Base-by-base conservation (phyloP, 2,329 filamentous ascomycete species). In the Stromatinia cepivora region DNA sequence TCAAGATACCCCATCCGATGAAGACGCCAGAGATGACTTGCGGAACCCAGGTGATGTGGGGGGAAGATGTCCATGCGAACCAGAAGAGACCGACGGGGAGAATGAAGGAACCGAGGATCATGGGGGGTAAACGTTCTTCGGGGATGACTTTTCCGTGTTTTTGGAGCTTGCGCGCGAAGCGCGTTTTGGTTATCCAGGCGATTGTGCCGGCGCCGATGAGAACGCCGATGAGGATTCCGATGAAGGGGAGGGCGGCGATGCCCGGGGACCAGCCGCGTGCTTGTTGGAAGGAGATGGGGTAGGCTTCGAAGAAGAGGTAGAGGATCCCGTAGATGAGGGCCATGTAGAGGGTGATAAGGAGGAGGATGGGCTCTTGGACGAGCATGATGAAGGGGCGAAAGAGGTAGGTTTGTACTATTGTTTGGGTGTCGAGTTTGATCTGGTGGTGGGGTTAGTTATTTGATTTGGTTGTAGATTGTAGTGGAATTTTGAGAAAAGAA, bases 71-170 rank as follows among this genome's bases (percentile, higher is more conserved):
- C 90, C 90, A 92, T 71, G 89, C 90, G 72, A 92, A 92, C 89
- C 90, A 92, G 80, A 93, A 92, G 48, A 93, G 86, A n/a, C 90
- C 90, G 45, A 79, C 82, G 1, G 89, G 83, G 75, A 90, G 89
- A 25, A 86, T 77, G 7, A 88, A 77, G 45, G 87, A 87, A 42
- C 88, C 88, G 45, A 81, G 82, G 71, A 90, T 87, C 74, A 89
- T 81, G 22, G 84, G 85, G 4, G 87, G 87, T 39, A 90, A 81
- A 78, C 88, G 87, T 87, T 88, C 90, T 79, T 90, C 88, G 1
- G 88, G 88, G 45, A 90, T 75, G 7, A 87, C 86, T 22, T 90
- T 80, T 61, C 86, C 87, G 80, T 93, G 92, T 68, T 86, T 87
- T 1, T 83, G 82, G 34, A 92, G 83, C 80, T 91, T 92, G 74